Percentiles rank a stretch among this genome's conserved stretches.
Conservation (phyloP, 768 basidiomycete species). For the Heimioporus sp. region DNA sequence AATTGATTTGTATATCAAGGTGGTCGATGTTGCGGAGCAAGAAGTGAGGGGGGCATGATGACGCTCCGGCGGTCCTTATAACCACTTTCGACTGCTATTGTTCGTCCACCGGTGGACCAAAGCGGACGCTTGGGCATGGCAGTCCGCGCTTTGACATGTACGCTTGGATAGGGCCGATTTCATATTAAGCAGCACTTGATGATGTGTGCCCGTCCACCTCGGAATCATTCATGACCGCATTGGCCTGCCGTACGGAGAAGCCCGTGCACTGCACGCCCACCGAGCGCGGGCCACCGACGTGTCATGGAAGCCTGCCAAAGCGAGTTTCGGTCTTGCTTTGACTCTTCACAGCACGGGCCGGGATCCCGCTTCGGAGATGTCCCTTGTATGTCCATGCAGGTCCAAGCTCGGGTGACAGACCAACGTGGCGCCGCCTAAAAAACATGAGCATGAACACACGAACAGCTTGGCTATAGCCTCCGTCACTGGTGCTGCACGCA, state of each 20-base stretch:
- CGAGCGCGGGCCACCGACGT: neutral
- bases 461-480: too few relatives aligned
- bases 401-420: neutral
- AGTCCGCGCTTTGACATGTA: constrained; percentile 10
- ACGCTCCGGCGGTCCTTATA: constrained; percentile 8
- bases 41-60: constrained; percentile 2
- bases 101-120: constrained; percentile 12
- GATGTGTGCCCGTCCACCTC: constrained; percentile 6
- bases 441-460: too few relatives aligned
- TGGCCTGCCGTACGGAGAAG: neutral
- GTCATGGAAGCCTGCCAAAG: constrained; percentile 10
- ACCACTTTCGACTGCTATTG: neutral
- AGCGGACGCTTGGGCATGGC: constrained; percentile 16
- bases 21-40: neutral
- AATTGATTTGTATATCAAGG: neutral
- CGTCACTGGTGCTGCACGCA: too few relatives aligned
- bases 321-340: constrained; percentile 17
- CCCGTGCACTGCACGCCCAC: neutral
- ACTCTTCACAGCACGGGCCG: constrained; percentile 8
- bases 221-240: constrained; percentile 2
- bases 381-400: constrained; percentile 1
- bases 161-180: constrained; percentile 9
- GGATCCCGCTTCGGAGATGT: constrained; percentile 1
- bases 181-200: neutral
- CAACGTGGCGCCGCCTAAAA: too few relatives aligned